Evolutionary conservation across 371 early-diverging fungal genomes (phyloP).

Genomic region (Lichtheimia ramosa): DNA sequence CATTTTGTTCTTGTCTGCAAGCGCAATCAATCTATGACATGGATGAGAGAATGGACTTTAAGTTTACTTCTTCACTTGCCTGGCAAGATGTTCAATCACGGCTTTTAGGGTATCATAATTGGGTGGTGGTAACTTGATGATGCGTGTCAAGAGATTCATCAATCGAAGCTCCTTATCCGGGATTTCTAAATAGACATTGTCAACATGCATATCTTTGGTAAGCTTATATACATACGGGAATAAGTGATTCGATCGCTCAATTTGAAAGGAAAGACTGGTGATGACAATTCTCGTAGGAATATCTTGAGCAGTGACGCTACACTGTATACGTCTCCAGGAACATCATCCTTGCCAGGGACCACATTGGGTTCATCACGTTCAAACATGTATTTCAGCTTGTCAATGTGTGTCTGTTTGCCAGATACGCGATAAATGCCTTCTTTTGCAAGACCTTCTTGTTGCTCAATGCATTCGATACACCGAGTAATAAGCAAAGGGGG

Average conservation of each 20-base stretch:
- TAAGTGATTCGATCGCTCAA: conserved; percentile 57
- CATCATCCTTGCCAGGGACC: conserved; percentile 49
- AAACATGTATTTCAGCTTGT: conserved; percentile 54
- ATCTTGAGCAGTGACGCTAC: conserved; percentile 65
- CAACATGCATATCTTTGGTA: background rate
- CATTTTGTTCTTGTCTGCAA: conserved; percentile 63
- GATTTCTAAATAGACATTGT: too few relatives aligned
- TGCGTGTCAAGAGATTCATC: conserved; percentile 49
- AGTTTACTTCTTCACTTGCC: conserved; percentile 22
- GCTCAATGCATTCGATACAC: conserved; percentile 63
- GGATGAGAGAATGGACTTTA: background rate
- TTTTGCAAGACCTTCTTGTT: conserved; percentile 57
- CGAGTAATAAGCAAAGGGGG: conserved; percentile 60
- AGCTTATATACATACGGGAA: conserved; percentile 35
- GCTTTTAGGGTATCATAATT: conserved; percentile 60
- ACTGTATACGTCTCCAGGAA: conserved; percentile 57
- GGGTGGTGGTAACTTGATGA: conserved; percentile 51
- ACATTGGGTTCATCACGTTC: conserved; percentile 58
- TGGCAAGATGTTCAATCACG: conserved; percentile 53
- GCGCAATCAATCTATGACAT: conserved; percentile 23
- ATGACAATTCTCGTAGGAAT: conserved; percentile 64
- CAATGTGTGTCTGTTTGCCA: conserved; percentile 62
- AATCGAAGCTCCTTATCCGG: conserved; percentile 49
- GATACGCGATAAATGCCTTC: conserved; percentile 74
- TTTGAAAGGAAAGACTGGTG: conserved; percentile 66